Percentiles rank a stretch among this genome's conserved stretches.
Conservation (phyloP, 2,329 filamentous ascomycete genomes). For the Chrysosporium keratinophilum region DNA sequence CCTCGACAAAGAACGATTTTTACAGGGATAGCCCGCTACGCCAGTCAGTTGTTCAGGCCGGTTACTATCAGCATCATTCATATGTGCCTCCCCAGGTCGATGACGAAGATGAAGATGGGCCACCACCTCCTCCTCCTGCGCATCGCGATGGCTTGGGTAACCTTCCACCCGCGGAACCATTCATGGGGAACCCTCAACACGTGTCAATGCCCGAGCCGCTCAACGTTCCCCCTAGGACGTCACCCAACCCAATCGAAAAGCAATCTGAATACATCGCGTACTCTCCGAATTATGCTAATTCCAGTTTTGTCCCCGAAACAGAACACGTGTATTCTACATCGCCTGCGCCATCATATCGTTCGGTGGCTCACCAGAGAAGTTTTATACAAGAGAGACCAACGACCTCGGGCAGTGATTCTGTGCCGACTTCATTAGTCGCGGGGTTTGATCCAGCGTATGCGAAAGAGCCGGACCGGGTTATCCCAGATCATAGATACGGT, state of each 20-base stretch:
- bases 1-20: slow-evolving; percentile 17
- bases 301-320: slow-evolving; percentile 10
- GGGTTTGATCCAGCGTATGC: slow-evolving; percentile 30
- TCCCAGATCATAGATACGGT: slow-evolving; percentile 22
- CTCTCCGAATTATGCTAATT: slow-evolving; percentile 13
- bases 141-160: slow-evolving; percentile 21
- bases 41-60: slow-evolving; percentile 21
- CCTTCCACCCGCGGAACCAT: slow-evolving; percentile 10
- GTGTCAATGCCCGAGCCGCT: slow-evolving; percentile 21
- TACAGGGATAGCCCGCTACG: slow-evolving; percentile 23
- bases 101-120: slow-evolving; percentile 21
- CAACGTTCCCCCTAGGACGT: slow-evolving; percentile 17
- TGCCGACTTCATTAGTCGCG: slow-evolving; percentile 35
- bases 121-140: slow-evolving; percentile 27
- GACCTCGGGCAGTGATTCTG: slow-evolving; percentile 21
- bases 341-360: slow-evolving; percentile 22
- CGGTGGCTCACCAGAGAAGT: slow-evolving; percentile 17
- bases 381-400: slow-evolving; percentile 21
- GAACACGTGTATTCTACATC: slow-evolving; percentile 16
- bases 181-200: slow-evolving; percentile 14
- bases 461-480: slow-evolving; percentile 21
- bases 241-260: slow-evolving; percentile 8
- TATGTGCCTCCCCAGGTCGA: slow-evolving; percentile 15
- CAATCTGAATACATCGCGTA: slow-evolving; percentile 16
- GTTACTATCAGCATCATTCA: slow-evolving; percentile 16